These are phyloP conservation scores for Coffea humblotiana DNA, from an alignment of 305 asterid genomes.

Conservation along the genomic window DNA sequence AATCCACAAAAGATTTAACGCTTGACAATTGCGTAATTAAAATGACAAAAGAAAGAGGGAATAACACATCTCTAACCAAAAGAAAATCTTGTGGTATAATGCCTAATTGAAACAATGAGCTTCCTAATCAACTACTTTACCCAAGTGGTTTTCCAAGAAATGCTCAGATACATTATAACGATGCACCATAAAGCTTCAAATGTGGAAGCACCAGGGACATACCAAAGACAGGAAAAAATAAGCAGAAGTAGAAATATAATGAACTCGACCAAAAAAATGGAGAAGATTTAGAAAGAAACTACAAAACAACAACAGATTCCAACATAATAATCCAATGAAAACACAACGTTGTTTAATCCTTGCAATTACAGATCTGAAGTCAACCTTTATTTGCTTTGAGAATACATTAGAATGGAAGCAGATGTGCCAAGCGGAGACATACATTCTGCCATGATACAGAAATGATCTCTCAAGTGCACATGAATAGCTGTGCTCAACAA, in stretches of 20 bases:
- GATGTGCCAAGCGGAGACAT: slow-evolving; percentile 82
- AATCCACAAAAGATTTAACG: background rate
- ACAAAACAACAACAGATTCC: background rate
- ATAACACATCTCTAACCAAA: background rate
- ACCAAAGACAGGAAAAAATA: background rate
- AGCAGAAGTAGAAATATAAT: background rate
- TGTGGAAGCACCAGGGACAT: background rate
- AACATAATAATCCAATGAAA: background rate
- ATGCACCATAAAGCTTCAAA: background rate
- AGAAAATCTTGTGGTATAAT: background rate
- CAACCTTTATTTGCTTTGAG: slow-evolving; percentile 94
- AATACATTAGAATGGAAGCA: slow-evolving; percentile 95
- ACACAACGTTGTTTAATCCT: background rate
- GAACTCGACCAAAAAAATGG: background rate
- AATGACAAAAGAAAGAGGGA: background rate
- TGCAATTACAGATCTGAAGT: slow-evolving; percentile 6
- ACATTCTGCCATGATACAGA: slow-evolving; percentile 92
- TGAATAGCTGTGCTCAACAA: slow-evolving; percentile 87
- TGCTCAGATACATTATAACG: background rate
- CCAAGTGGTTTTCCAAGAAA: background rate
- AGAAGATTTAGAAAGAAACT: background rate
- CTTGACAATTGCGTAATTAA: background rate
- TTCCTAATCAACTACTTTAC: background rate
- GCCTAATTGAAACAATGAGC: background rate
- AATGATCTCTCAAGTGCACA: slow-evolving; percentile 97